Conservation (phyloP, 2,329 filamentous ascomycete species). For the Aotearoamyces nothofagi region DNA sequence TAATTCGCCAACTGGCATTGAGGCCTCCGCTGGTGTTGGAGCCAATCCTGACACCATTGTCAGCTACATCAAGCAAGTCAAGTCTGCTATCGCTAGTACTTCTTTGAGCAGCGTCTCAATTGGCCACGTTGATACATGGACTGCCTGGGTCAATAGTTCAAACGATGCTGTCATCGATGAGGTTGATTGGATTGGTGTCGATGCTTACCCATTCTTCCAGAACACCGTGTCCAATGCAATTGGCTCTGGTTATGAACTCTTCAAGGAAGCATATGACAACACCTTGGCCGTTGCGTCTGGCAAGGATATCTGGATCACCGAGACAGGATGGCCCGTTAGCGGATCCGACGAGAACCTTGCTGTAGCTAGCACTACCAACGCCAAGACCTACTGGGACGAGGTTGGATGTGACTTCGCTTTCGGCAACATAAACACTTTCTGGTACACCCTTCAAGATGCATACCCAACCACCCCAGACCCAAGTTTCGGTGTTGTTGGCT, state of each 20-base stretch:
- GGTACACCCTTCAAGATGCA: constrained; percentile 62
- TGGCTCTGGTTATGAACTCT: constrained; percentile 45
- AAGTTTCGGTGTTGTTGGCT: constrained; percentile 55
- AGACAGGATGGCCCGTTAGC: constrained; percentile 74
- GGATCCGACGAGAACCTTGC: constrained; percentile 48
- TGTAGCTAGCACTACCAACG: constrained; percentile 49
- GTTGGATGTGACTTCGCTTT: constrained; percentile 58
- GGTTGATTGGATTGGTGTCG: constrained; percentile 68
- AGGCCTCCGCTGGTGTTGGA: constrained; percentile 46
- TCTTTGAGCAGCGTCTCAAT: constrained; percentile 40
- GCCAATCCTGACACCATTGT: constrained; percentile 44
- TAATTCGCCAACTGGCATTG: constrained; percentile 52
- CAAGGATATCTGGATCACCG: constrained; percentile 73
- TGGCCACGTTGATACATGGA: constrained; percentile 88
- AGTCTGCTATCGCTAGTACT: constrained; percentile 47
- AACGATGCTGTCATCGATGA: constrained; percentile 57
- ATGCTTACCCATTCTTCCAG: constrained; percentile 78
- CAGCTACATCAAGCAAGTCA: constrained; percentile 56
- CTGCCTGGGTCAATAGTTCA: constrained; percentile 55
- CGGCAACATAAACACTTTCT: constrained; percentile 52
- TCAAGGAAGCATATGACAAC: constrained; percentile 47
- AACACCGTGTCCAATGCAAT: constrained; percentile 51
- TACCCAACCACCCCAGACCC: constrained; percentile 43
- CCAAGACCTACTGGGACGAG: constrained; percentile 65
- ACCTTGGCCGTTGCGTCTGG: constrained; percentile 42